These are phyloP conservation scores for Secale cereale DNA, from an alignment of 176 grass and related monocot species.

Conservation along the genomic window DNA sequence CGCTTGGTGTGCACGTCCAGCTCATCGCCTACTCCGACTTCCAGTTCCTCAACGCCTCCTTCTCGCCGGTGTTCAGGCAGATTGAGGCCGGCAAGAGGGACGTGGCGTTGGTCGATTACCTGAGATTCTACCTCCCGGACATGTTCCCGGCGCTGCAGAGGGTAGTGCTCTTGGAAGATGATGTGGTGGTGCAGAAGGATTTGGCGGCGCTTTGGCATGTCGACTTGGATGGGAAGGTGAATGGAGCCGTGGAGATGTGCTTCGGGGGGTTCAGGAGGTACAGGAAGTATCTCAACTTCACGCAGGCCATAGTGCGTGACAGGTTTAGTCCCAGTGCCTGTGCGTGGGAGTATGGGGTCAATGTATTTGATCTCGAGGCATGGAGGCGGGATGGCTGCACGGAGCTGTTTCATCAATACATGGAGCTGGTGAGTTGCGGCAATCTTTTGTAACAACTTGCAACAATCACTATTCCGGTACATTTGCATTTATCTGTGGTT, in stretches of 20 bases:
- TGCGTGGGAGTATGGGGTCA: constrained; percentile 87
- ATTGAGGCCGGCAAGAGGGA: constrained; percentile 69
- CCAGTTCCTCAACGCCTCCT: constrained; percentile 68
- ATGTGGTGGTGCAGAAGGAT: constrained; percentile 96
- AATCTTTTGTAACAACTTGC: background rate
- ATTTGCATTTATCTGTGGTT: constrained; percentile 11
- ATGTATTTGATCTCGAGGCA: constrained; percentile 87
- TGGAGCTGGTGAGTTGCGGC: constrained; percentile 56
- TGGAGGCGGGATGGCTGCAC: constrained; percentile 81
- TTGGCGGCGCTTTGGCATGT: constrained; percentile 54
- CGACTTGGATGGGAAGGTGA: constrained; percentile 90
- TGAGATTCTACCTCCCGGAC: constrained; percentile 93
- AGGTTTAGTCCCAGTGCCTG: constrained; percentile 62
- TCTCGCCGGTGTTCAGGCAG: constrained; percentile 78
- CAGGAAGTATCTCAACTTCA: constrained; percentile 89
- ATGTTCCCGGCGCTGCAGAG: constrained; percentile 69
- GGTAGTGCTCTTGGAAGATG: constrained; percentile 86
- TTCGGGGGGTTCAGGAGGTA: constrained; percentile 89
- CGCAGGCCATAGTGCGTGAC: constrained; percentile 50
- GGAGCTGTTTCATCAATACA: constrained; percentile 84
- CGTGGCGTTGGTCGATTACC: constrained; percentile 59
- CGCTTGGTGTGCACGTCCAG: constrained; percentile 74
- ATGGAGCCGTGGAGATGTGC: constrained; percentile 87
- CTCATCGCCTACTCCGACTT: constrained; percentile 67
- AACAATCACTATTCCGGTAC: background rate